A percentile compares a stretch with the other conserved stretches of the same genome.
phyloP scores from a whole-genome alignment of 2,329 filamentous ascomycete genomes.

The Pseudogymnoascus sp. region DNA sequence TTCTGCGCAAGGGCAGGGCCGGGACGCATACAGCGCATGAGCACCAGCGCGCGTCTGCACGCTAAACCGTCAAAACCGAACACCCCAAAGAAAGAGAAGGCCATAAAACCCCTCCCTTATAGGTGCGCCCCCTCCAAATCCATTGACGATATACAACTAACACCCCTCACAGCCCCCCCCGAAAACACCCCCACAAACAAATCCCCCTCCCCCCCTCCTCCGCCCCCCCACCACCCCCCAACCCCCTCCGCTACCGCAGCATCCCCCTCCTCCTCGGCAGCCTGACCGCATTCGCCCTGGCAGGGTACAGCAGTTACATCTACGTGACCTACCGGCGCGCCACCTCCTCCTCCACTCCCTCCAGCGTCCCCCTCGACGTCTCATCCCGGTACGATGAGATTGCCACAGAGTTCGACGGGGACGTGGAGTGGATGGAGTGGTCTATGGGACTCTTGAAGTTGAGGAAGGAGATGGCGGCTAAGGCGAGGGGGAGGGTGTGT shows the following conservation, averaged over 20 bases:
- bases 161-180: not conserved
- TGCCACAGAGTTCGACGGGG: constrained; percentile 49
- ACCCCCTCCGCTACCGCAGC: constrained; percentile 20
- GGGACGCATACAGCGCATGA: not conserved
- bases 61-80: not conserved
- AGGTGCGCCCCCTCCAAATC: not conserved
- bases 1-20: not conserved
- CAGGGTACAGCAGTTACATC: constrained; percentile 25
- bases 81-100: not conserved
- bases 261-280: constrained; percentile 20
- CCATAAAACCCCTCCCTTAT: not conserved
- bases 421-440: constrained; percentile 48
- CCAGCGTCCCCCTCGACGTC: constrained; percentile 21
- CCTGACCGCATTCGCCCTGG: constrained; percentile 15
- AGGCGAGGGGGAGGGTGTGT: constrained; percentile 48
- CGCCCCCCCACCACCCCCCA: not conserved
- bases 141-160: not conserved
- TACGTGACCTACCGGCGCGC: constrained; percentile 30
- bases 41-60: not conserved
- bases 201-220: not conserved
- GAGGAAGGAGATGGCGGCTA: constrained; percentile 39
- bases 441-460: constrained; percentile 47
- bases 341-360: constrained; percentile 20
- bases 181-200: not conserved
- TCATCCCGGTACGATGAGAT: constrained; percentile 26